phyloP scores from a whole-genome alignment of 1,284 basidiomycete species.

The Apiotrichum sp. region DNA sequence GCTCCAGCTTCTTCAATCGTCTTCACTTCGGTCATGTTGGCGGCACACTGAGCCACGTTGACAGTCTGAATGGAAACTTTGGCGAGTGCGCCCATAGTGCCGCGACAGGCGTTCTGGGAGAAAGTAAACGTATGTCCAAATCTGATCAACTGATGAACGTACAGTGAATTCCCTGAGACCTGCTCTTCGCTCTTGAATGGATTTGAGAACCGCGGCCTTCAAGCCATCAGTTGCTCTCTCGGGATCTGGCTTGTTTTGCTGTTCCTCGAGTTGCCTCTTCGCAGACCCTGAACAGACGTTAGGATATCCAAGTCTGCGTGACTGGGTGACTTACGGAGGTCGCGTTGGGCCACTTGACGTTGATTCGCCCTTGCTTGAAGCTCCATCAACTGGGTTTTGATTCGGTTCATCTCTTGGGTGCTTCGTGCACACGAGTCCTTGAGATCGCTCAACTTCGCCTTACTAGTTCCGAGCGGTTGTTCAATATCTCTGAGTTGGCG shows the following conservation, averaged over 20 bases:
- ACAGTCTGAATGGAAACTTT: too few relatives aligned
- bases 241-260: slow-evolving; percentile 54
- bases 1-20: too few relatives aligned
- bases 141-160: not conserved
- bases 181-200: slow-evolving; percentile 45
- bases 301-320: not conserved
- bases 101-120: too few relatives aligned
- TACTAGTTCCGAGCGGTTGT: slow-evolving; percentile 14
- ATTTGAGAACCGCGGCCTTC: slow-evolving; percentile 52
- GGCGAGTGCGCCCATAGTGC: too few relatives aligned
- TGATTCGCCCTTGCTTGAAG: slow-evolving; percentile 4
- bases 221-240: slow-evolving; percentile 55
- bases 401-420: too few relatives aligned
- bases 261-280: slow-evolving; percentile 46
- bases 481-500: slow-evolving; percentile 14
- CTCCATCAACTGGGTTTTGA: slow-evolving; percentile 11
- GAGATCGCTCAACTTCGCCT: not conserved
- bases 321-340: slow-evolving; percentile 13
- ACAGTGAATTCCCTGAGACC: not conserved
- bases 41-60: not conserved
- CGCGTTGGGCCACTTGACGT: not conserved
- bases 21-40: not conserved
- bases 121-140: too few relatives aligned
- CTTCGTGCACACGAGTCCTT: not conserved
- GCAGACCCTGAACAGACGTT: slow-evolving; percentile 12